Conservation (phyloP, 805 yeast genomes). For the Sugiyamaella smithiae region DNA sequence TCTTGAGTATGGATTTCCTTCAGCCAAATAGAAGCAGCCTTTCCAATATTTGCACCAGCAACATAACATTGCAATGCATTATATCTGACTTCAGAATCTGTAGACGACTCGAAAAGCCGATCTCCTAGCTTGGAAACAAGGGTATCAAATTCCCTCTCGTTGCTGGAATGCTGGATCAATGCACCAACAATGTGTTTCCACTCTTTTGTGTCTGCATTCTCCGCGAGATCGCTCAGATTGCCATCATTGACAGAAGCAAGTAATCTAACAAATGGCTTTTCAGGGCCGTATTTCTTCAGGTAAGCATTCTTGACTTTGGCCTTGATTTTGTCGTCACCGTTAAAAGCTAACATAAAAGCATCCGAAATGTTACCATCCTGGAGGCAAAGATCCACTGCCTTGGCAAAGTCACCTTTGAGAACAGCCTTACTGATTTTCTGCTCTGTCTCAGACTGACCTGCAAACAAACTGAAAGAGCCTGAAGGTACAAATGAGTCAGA, state of each 20-base stretch:
- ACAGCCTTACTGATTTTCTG: slow-evolving; percentile 48
- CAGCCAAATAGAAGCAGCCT: slow-evolving; percentile 79
- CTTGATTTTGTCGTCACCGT: slow-evolving; percentile 55
- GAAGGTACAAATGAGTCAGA: slow-evolving; percentile 30
- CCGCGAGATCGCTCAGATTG: slow-evolving; percentile 64
- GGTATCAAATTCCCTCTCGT: slow-evolving; percentile 44
- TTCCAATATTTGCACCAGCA: slow-evolving; percentile 78
- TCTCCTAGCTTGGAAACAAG: slow-evolving; percentile 72
- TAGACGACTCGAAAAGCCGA: slow-evolving; percentile 46
- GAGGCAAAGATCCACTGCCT: slow-evolving; percentile 68
- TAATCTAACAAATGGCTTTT: slow-evolving; percentile 65
- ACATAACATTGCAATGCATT: slow-evolving; percentile 75
- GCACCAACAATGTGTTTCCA: slow-evolving; percentile 84
- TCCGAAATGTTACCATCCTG: slow-evolving; percentile 63
- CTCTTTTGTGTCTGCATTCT: slow-evolving; percentile 68
- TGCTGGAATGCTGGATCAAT: slow-evolving; percentile 52
- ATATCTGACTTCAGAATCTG: slow-evolving; percentile 47
- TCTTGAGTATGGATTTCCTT: slow-evolving; percentile 59
- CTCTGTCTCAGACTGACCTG: slow-evolving; percentile 40
- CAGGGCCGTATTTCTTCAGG: slow-evolving; percentile 53
- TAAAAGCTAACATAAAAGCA: slow-evolving; percentile 75
- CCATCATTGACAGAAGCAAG: slow-evolving; percentile 60
- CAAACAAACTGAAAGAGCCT: slow-evolving; percentile 33
- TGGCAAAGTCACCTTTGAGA: slow-evolving; percentile 57
- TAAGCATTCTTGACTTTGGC: slow-evolving; percentile 69